These are phyloP conservation scores for Dactylellina haptotyla DNA, from an alignment of 2,329 filamentous ascomycete species.

Conservation along the genomic window DNA sequence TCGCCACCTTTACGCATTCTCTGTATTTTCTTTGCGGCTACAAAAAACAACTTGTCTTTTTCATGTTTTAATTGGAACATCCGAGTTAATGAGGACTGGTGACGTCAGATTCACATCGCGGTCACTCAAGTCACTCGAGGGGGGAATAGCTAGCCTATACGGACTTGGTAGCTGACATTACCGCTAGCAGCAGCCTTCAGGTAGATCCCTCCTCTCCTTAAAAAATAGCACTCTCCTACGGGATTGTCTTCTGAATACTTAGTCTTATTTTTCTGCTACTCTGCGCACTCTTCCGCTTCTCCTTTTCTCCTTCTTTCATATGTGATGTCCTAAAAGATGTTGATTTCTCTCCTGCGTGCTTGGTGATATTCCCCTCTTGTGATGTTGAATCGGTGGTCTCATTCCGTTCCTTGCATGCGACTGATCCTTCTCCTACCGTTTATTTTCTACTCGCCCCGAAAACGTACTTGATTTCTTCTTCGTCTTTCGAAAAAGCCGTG, in stretches of 20 bases:
- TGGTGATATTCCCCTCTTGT: conserved; percentile 23
- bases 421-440: not conserved
- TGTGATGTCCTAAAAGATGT: conserved; percentile 37
- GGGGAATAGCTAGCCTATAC: not conserved
- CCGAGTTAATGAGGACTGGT: conserved; percentile 54
- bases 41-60: conserved; percentile 27
- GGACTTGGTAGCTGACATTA: not conserved
- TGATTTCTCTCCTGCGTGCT: conserved; percentile 5
- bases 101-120: conserved; percentile 26
- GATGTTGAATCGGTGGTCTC: conserved; percentile 24
- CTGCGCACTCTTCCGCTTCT: not conserved
- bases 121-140: conserved; percentile 28
- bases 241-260: conserved; percentile 44
- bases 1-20: conserved; percentile 25
- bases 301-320: not conserved
- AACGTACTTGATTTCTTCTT: not conserved
- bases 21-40: conserved; percentile 35
- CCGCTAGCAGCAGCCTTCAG: conserved; percentile 2
- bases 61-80: conserved; percentile 30
- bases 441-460: not conserved
- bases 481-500: conserved; percentile 36
- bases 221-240: conserved; percentile 22
- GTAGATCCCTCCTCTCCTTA: conserved; percentile 26
- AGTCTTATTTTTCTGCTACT: conserved; percentile 9
- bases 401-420: conserved; percentile 6